Evolutionary conservation across 2,329 filamentous ascomycete genomes (phyloP).

Genomic region (Monosporascus ibericus): DNA sequence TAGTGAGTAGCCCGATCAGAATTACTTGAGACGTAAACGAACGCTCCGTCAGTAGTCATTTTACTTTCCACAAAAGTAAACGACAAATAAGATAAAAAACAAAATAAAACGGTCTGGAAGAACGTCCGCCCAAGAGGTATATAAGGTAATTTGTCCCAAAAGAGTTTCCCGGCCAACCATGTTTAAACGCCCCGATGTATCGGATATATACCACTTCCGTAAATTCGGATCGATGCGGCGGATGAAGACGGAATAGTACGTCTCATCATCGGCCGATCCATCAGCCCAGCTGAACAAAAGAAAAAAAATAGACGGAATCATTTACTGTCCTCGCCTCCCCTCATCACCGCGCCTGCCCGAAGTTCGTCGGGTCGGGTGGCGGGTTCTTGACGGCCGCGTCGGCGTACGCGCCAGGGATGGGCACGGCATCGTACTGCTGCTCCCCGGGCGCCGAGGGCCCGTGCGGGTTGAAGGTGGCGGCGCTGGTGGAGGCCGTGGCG

Average conservation of each 20-base stretch:
- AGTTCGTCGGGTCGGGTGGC: slow-evolving; percentile 37
- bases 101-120: neutral
- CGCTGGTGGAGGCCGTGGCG: slow-evolving; percentile 26
- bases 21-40: too few species aligned
- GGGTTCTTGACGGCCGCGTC: slow-evolving; percentile 49
- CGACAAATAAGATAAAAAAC: neutral
- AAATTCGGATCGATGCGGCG: too few species aligned
- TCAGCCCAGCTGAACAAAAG: slow-evolving; percentile 18
- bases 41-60: too few species aligned
- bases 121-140: slow-evolving; percentile 3
- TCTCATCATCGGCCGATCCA: neutral
- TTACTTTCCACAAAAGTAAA: slow-evolving; percentile 2
- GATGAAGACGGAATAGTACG: too few species aligned
- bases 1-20: neutral
- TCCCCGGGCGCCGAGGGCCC: slow-evolving; percentile 70
- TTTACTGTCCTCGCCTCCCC: slow-evolving; percentile 6
- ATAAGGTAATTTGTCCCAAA: neutral
- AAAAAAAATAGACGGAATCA: slow-evolving; percentile 2
- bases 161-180: too few species aligned
- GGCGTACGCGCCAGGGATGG: slow-evolving; percentile 80
- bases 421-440: slow-evolving; percentile 76
- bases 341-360: slow-evolving; percentile 30
- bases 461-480: slow-evolving; percentile 50
- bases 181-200: too few species aligned
- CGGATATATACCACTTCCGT: too few species aligned